These are phyloP conservation scores for Geotrichum macrosporum DNA, from an alignment of 1,139 yeast genomes.

Conservation along the genomic window DNA sequence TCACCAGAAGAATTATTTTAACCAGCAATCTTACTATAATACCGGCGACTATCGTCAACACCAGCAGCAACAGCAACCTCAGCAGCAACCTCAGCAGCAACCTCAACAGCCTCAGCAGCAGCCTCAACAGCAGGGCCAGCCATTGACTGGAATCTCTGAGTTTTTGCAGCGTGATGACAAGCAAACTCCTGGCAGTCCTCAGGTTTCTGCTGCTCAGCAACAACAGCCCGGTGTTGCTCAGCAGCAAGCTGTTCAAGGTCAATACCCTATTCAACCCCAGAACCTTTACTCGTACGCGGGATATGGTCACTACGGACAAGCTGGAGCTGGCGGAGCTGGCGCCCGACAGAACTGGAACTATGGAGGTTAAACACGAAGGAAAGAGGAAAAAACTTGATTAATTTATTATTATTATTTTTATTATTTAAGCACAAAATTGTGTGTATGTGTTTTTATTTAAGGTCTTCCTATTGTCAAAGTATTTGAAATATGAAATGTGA, in stretches of 20 bases:
- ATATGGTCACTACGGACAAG: slow-evolving; percentile 33
- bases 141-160: slow-evolving; percentile 20
- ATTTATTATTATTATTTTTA: no score
- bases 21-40: slow-evolving; percentile 31
- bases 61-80: not conserved
- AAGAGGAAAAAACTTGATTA: no score
- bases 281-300: slow-evolving; percentile 35
- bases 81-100: slow-evolving; percentile 4
- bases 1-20: slow-evolving; percentile 32
- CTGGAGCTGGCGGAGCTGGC: no score
- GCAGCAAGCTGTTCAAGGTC: no score
- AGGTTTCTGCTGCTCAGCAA: slow-evolving; percentile 24
- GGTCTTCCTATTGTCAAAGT: no score
- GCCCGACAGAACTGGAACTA: slow-evolving; percentile 22
- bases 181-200: slow-evolving; percentile 30
- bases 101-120: slow-evolving; percentile 19
- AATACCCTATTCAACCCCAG: slow-evolving; percentile 29
- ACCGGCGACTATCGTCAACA: slow-evolving; percentile 19
- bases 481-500: no score
- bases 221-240: slow-evolving; percentile 6
- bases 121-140: slow-evolving; percentile 24
- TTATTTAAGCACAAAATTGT: no score
- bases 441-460: no score
- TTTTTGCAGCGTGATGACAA: slow-evolving; percentile 29
- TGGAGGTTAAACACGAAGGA: slow-evolving; percentile 13